A percentile compares a stretch with the other conserved stretches of the same genome.
These are phyloP conservation scores for Stephania japonica DNA, from an alignment of 164 flowering plant species.

Conservation along the genomic window DNA sequence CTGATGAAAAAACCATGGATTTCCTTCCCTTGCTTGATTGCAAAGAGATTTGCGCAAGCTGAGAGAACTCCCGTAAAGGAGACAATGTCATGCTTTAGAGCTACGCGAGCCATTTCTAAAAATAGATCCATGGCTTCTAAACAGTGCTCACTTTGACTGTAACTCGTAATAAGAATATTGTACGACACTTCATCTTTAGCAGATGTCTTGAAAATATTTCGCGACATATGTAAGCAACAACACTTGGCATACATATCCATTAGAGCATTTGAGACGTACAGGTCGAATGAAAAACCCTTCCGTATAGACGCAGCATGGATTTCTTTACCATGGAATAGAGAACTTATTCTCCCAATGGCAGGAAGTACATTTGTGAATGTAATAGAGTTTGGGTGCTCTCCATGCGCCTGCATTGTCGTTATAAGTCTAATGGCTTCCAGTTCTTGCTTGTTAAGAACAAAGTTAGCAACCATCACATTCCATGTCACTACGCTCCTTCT, in stretches of 20 bases:
- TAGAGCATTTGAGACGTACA: slow-evolving; percentile 40
- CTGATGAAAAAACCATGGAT: slow-evolving; percentile 5
- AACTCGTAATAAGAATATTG: slow-evolving; percentile 39
- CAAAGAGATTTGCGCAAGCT: slow-evolving; percentile 2
- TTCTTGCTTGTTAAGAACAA: slow-evolving; percentile 27
- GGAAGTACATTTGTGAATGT: slow-evolving; percentile 43
- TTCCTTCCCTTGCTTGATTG: slow-evolving; percentile 9
- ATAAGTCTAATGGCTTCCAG: slow-evolving; percentile 26
- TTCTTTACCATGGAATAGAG: slow-evolving; percentile 32
- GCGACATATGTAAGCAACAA: slow-evolving; percentile 26
- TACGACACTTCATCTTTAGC: slow-evolving; percentile 36
- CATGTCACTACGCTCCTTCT: slow-evolving; percentile 46
- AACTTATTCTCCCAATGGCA: slow-evolving; percentile 40
- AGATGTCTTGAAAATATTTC: slow-evolving; percentile 28
- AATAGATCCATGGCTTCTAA: slow-evolving; percentile 18
- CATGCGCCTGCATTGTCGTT: slow-evolving; percentile 26
- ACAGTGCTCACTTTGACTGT: slow-evolving; percentile 24
- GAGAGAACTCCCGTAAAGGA: slow-evolving; percentile 24
- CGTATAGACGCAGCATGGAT: slow-evolving; percentile 36
- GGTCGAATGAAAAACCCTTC: slow-evolving; percentile 21
- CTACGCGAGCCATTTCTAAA: slow-evolving; percentile 23
- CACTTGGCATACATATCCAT: slow-evolving; percentile 45
- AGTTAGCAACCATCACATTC: slow-evolving; percentile 55
- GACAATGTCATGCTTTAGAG: slow-evolving; percentile 24
- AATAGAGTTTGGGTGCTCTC: slow-evolving; percentile 28